phyloP scores from a whole-genome alignment of 1,284 basidiomycete species.

The Ustanciosporium gigantosporum region DNA sequence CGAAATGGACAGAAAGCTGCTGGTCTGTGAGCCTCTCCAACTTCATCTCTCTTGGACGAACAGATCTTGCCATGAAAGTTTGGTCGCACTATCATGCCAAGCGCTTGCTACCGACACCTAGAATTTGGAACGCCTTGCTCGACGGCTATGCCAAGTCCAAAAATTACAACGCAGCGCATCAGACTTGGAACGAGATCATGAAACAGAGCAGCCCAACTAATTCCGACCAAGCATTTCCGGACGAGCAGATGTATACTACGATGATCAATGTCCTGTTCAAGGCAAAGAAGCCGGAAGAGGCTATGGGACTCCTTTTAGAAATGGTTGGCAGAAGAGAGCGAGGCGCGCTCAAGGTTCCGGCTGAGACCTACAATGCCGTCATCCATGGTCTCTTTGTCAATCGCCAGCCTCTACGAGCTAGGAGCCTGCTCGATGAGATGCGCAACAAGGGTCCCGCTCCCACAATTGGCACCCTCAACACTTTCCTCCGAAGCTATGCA shows the following conservation, averaged over 20 bases:
- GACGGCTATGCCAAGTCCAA: constrained; percentile 44
- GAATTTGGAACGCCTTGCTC: constrained; percentile 46
- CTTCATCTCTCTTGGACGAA: constrained; percentile 28
- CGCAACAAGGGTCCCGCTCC: constrained; percentile 31
- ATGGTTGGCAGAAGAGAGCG: constrained; percentile 5
- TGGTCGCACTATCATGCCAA: constrained; percentile 28
- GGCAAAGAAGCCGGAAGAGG: constrained; percentile 12
- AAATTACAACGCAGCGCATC: constrained; percentile 22
- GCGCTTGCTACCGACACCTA: constrained; percentile 13
- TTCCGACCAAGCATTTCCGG: constrained; percentile 3
- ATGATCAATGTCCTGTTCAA: constrained; percentile 48
- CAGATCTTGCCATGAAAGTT: constrained; percentile 39
- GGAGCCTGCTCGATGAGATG: constrained; percentile 37
- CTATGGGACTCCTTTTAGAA: constrained; percentile 32
- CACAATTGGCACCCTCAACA: constrained; percentile 50
- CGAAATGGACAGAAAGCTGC: constrained; percentile 44
- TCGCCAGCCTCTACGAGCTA: constrained; percentile 15
- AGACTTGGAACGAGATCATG: constrained; percentile 37
- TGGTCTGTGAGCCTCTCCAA: constrained; percentile 44
- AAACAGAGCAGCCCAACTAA: not conserved
- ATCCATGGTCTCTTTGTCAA: constrained; percentile 38
- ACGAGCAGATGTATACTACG: constrained; percentile 46
- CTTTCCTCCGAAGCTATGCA: constrained; percentile 41
- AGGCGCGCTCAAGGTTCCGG: constrained; percentile 9
- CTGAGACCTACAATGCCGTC: constrained; percentile 50